phyloP scores from a whole-genome alignment of 768 basidiomycete species.

The Grammothele lineata region DNA sequence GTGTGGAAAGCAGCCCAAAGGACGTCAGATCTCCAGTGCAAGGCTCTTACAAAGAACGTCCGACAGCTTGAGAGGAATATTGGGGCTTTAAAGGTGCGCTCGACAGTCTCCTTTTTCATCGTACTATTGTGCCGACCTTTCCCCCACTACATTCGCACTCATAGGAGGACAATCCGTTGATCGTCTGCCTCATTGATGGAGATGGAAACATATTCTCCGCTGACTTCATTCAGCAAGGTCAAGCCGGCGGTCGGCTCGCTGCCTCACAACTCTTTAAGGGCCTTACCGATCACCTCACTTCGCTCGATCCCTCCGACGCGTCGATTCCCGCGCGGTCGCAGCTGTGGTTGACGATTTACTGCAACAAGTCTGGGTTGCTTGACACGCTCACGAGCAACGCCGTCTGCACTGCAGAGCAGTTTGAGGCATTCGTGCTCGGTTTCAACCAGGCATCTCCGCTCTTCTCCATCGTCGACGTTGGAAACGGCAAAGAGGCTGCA shows the following conservation, averaged over 20 bases:
- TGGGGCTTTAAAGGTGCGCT: constrained; percentile 28
- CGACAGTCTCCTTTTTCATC: neutral
- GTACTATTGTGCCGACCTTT: too few species aligned
- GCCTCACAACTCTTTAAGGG: constrained; percentile 33
- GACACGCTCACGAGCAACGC: constrained; percentile 27
- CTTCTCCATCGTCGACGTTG: constrained; percentile 40
- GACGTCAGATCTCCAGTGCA: constrained; percentile 32
- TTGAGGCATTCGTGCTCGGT: constrained; percentile 33
- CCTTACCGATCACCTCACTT: constrained; percentile 30
- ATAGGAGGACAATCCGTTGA: constrained; percentile 37
- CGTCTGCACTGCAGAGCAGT: constrained; percentile 31
- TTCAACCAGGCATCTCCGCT: constrained; percentile 38
- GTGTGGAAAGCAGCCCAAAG: constrained; percentile 38
- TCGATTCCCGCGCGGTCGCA: constrained; percentile 25
- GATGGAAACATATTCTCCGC: constrained; percentile 37
- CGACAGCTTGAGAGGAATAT: constrained; percentile 29
- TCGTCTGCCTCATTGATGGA: constrained; percentile 36
- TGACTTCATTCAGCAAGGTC: constrained; percentile 28
- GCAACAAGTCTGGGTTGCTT: constrained; percentile 32
- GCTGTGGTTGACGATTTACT: constrained; percentile 35
- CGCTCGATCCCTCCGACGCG: constrained; percentile 19
- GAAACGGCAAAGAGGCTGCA: constrained; percentile 39
- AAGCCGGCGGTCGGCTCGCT: constrained; percentile 33
- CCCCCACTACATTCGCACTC: neutral
- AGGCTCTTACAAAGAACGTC: constrained; percentile 23